Evolutionary conservation across 139 green algal species (phyloP), one percentile per base, ranked within the genome.

Genomic region (Coelastrella sp.): DNA sequence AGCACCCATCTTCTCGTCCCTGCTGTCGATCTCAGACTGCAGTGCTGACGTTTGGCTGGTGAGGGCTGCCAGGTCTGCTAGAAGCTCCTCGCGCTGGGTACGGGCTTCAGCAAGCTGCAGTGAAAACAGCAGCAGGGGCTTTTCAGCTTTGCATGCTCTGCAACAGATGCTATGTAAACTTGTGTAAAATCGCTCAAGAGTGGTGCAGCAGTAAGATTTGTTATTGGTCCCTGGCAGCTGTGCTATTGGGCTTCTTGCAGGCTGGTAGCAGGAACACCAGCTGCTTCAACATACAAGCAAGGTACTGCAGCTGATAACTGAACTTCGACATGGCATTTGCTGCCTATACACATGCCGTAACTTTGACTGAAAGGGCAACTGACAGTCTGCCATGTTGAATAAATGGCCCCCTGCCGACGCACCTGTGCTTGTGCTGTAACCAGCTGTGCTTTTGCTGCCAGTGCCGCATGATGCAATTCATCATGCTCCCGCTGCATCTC

Each of bases 381-480:
- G 32, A 47, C 32, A 47, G 32, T 47, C 32, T 47, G 32, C 32
- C 32, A 47, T 47, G 32, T 47, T 47, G 32, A 47, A 47, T 47
- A 1, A 47, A 47, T 47, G 32, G 32, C 32, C 32, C 32, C 32
- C 32, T 20, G 64, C 16, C 11, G 59, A 23, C 86, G 10, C 64
- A 87, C 87, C 88, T 88, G 80, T 20, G 80, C 80, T 58, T 88
- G 80, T 59, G 88, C 88, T 19, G 88, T 91, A 2, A 91, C 88
- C 65, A 91, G 88, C 80, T 91, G 88, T 23, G 88, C 88, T 59
- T 91, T 91, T 66, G 80, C 80, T 79, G 66, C 58, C 57, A 91
- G 71, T 58, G 65, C 59, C 57, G 80, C 58, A 64, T 88, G 80
- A 57, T 86, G 80, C 68, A 91, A 80, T 47, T 73, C n/a, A 64